Base-by-base conservation (phyloP, 305 asterid species). In the Solanum hybrid region DNA sequence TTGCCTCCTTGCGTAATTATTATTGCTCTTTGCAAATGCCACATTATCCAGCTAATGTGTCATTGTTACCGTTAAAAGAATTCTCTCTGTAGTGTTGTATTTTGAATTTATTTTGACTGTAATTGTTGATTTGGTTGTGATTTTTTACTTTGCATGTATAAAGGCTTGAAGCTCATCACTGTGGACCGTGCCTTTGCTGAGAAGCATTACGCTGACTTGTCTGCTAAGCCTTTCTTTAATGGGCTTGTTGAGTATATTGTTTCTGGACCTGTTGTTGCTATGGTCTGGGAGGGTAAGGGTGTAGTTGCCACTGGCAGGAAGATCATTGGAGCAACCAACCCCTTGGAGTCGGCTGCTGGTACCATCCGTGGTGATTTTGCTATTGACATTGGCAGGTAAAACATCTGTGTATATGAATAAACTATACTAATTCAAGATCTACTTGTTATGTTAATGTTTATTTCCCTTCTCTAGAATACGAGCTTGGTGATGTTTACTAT, bases 221-320 rank as follows among this genome's bases (percentile, higher is more conserved):
- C 97, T 6, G 92, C 95, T 29, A 96, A 96, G 92, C 97, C 98
- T 84, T 96, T 96, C 96, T 96, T 95, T 92, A 94, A 89, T 15
- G 96, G 97, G 38, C 96, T 96, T 12, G 97, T 95, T 12, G 97
- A 96, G 91, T 96, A 96, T 94, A 96, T 95, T 61, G 87, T 94
- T 72, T 96, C 99, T 5, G 98, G 99, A 22, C 98, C 98, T 1
- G 99, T 95, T 88, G 98, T 95, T 89, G 99, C 98, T 6, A 95
- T 97, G 98, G 98, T 97, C 86, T 97, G 97, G 98, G 98, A 95
- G 90, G 99, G 99, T 9, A 97, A 95, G 95, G 93, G 92, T 89
- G 98, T 95, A 24, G 98, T 97, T 5, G 15, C 94, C 37, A 96
- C 98, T 0, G 99, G 99, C 39, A 94, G 99, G 85, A 96, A 94